Percentiles rank a stretch among this genome's conserved stretches.
phyloP scores from a whole-genome alignment of 1,284 basidiomycete genomes.

The Cutaneotrichosporon cutaneum region DNA sequence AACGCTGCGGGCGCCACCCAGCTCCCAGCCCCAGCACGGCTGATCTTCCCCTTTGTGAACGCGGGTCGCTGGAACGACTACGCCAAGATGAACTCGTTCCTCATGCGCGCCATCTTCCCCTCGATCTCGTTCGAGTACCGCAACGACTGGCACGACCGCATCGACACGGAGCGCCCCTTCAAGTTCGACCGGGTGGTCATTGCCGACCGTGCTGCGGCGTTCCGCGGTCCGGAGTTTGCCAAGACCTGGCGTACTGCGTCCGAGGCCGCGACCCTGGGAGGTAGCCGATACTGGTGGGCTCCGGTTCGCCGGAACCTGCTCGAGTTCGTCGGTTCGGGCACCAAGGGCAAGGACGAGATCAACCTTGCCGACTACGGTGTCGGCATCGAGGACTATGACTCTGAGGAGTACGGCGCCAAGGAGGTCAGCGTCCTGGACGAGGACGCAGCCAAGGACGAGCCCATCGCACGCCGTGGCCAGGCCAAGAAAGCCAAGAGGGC shows the following conservation, averaged over 20 bases:
- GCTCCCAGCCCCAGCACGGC: conserved; percentile 68
- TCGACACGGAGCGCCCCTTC: conserved; percentile 65
- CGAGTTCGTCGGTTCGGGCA: conserved; percentile 61
- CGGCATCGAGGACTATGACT: conserved; percentile 23
- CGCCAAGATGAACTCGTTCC: conserved; percentile 64
- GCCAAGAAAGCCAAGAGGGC: not conserved
- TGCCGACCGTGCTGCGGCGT: conserved; percentile 76
- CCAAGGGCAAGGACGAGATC: conserved; percentile 12
- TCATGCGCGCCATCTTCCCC: conserved; percentile 72
- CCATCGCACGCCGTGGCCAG: not conserved
- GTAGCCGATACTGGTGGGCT: conserved; percentile 75
- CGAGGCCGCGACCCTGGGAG: conserved; percentile 69
- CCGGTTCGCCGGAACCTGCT: conserved; percentile 70
- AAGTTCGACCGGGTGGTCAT: conserved; percentile 80
- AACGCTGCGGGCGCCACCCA: conserved; percentile 60
- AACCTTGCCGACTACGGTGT: conserved; percentile 48
- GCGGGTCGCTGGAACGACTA: conserved; percentile 82
- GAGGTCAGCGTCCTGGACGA: conserved; percentile 1
- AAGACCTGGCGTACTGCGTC: conserved; percentile 71
- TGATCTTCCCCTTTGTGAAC: conserved; percentile 71
- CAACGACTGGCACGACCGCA: conserved; percentile 61
- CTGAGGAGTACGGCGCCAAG: conserved; percentile 6
- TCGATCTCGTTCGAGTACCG: conserved; percentile 61
- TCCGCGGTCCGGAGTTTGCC: conserved; percentile 65
- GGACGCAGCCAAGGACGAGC: not conserved